A percentile compares a stretch with the other conserved stretches of the same genome.
These are phyloP conservation scores for Astraeus odoratus DNA, from an alignment of 768 basidiomycete species.

Conservation along the genomic window DNA sequence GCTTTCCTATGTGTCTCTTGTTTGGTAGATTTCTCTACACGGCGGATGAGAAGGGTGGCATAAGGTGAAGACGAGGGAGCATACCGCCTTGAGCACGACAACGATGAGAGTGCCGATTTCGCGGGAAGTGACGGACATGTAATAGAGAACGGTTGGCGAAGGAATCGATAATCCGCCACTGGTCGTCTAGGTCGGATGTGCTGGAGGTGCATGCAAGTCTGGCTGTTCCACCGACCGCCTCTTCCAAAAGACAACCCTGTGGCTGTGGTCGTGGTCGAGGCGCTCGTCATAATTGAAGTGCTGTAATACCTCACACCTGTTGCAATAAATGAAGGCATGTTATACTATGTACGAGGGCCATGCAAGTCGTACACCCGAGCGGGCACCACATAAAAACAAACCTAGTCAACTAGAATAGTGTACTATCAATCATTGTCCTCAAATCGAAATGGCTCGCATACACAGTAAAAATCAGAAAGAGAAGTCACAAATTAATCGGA, in stretches of 20 bases:
- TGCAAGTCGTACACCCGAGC: too few species aligned
- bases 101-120: slow-evolving; percentile 92
- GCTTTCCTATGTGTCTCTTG: slow-evolving; percentile 91
- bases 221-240: too few species aligned
- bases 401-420: too few species aligned
- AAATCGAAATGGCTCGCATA: too few species aligned
- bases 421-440: too few species aligned
- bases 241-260: too few species aligned
- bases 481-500: background rate
- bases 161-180: background rate
- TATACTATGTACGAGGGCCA: too few species aligned
- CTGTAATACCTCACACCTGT: too few species aligned
- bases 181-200: background rate
- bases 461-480: background rate
- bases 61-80: slow-evolving; percentile 26
- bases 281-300: too few species aligned
- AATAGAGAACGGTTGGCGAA: slow-evolving; percentile 6
- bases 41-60: slow-evolving; percentile 14
- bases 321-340: too few species aligned
- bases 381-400: too few species aligned
- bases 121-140: slow-evolving; percentile 54
- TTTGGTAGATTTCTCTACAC: slow-evolving; percentile 80
- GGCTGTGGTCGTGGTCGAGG: too few species aligned
- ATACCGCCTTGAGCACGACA: slow-evolving; percentile 89
- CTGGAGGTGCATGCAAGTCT: background rate